Conservation (phyloP, 2,329 filamentous ascomycete genomes). For the Fusarium abutilonis region DNA sequence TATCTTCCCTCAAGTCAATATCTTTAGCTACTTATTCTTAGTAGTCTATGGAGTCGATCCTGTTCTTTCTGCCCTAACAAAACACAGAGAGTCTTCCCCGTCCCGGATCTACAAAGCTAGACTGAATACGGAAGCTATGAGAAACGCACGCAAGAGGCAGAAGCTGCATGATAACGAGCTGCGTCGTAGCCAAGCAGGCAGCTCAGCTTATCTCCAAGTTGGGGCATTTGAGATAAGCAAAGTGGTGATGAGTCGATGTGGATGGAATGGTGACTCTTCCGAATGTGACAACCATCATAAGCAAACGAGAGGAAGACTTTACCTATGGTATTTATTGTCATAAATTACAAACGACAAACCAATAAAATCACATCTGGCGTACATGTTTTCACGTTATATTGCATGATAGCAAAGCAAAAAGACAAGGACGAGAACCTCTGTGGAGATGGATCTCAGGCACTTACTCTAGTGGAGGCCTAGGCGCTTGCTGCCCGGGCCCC, state of each 20-base stretch:
- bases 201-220: slow-evolving; percentile 22
- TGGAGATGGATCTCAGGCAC: slow-evolving; percentile 11
- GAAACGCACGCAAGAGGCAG: slow-evolving; percentile 11
- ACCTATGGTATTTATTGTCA: neutral
- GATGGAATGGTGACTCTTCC: slow-evolving; percentile 23
- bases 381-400: slow-evolving; percentile 7
- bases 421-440: slow-evolving; percentile 19
- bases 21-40: too few species aligned
- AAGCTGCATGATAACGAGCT: slow-evolving; percentile 9
- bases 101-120: slow-evolving; percentile 32
- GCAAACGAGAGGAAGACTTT: slow-evolving; percentile 18
- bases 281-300: slow-evolving; percentile 21
- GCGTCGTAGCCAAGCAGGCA: slow-evolving; percentile 12
- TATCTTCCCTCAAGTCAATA: too few species aligned
- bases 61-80: too few species aligned
- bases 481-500: slow-evolving; percentile 20
- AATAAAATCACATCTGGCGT: neutral
- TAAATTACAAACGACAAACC: neutral
- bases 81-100: slow-evolving; percentile 1
- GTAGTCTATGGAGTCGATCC: too few species aligned
- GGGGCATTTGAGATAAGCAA: neutral
- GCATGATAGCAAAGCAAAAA: slow-evolving; percentile 3
- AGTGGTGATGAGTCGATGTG: slow-evolving; percentile 25
- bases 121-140: slow-evolving; percentile 24
- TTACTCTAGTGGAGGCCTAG: neutral